phyloP scores from a whole-genome alignment of 768 basidiomycete genomes.

The Boletus rubropictus region DNA sequence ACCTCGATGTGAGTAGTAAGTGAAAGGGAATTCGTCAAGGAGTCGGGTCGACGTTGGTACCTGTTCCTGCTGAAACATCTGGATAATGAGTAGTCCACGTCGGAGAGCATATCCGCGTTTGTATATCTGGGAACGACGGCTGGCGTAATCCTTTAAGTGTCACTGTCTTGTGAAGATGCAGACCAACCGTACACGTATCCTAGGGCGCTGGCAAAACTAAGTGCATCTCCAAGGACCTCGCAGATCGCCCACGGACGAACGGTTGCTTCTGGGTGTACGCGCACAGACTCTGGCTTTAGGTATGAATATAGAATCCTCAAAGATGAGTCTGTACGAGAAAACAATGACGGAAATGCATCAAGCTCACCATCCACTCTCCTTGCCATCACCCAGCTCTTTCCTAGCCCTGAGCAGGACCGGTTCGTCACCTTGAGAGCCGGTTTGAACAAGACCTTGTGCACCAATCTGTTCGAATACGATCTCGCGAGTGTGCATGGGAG shows the following conservation, averaged over 20 bases:
- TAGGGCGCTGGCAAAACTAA: conserved; percentile 74
- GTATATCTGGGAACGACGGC: conserved; percentile 71
- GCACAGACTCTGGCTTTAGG: conserved; percentile 77
- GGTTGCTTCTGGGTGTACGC: conserved; percentile 80
- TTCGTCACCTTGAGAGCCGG: conserved; percentile 43
- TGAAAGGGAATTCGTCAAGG: background rate
- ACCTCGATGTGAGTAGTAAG: conserved; percentile 39
- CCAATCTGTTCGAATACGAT: conserved; percentile 78
- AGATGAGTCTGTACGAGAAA: background rate
- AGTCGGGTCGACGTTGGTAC: conserved; percentile 31
- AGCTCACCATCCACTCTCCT: conserved; percentile 55
- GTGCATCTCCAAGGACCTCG: conserved; percentile 71
- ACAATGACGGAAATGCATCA: background rate
- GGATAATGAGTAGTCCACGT: conserved; percentile 62
- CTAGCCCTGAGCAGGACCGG: conserved; percentile 67
- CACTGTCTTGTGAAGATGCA: background rate
- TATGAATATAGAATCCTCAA: conserved; percentile 72
- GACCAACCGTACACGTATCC: conserved; percentile 57
- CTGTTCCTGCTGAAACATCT: conserved; percentile 84
- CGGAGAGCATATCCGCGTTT: conserved; percentile 77
- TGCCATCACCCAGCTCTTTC: conserved; percentile 61
- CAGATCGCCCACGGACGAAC: conserved; percentile 81
- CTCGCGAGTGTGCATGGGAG: conserved; percentile 68
- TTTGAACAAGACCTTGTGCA: conserved; percentile 55
- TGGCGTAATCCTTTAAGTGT: conserved; percentile 19